These are phyloP conservation scores for Stygiomarasmius scandens DNA, from an alignment of 1,284 basidiomycete species.

Conservation along the genomic window DNA sequence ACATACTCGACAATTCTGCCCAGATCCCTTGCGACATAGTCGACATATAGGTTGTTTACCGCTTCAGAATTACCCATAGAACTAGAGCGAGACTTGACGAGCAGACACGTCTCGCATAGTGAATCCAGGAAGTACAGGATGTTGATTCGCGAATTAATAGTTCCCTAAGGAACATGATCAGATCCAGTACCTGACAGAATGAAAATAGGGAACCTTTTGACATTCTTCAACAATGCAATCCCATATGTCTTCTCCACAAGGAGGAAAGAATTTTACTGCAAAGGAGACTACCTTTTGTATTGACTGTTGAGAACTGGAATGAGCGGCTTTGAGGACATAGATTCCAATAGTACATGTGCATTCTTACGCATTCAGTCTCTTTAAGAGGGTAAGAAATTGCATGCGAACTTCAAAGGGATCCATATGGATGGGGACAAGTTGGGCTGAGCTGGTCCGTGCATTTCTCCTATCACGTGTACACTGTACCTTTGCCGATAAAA, in stretches of 20 bases:
- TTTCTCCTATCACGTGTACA: neutral
- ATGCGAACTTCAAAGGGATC: conserved; percentile 91
- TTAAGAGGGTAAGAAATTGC: conserved; percentile 76
- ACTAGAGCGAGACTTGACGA: conserved; percentile 60
- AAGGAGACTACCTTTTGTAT: conserved; percentile 89
- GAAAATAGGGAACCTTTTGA: conserved; percentile 61
- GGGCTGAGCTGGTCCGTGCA: neutral
- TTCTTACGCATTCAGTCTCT: conserved; percentile 79
- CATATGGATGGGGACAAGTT: conserved; percentile 43
- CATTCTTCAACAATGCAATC: conserved; percentile 92
- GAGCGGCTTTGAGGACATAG: conserved; percentile 20
- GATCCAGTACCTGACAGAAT: neutral
- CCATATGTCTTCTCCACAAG: conserved; percentile 91
- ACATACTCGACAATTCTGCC: conserved; percentile 77
- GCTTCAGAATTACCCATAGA: conserved; percentile 38
- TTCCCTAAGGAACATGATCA: conserved; percentile 54
- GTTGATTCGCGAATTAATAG: conserved; percentile 90
- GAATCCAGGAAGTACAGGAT: conserved; percentile 91
- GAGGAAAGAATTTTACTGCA: conserved; percentile 81
- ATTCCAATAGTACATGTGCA: conserved; percentile 9
- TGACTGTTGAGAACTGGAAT: conserved; percentile 76
- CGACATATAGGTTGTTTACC: conserved; percentile 66
- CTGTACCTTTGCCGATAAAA: too few species aligned
- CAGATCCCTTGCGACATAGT: conserved; percentile 76
- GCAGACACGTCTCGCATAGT: conserved; percentile 77